Percentiles rank a stretch among this genome's conserved stretches.
These are phyloP conservation scores for Claviceps spartinae DNA, from an alignment of 2,329 filamentous ascomycete species.

Conservation along the genomic window DNA sequence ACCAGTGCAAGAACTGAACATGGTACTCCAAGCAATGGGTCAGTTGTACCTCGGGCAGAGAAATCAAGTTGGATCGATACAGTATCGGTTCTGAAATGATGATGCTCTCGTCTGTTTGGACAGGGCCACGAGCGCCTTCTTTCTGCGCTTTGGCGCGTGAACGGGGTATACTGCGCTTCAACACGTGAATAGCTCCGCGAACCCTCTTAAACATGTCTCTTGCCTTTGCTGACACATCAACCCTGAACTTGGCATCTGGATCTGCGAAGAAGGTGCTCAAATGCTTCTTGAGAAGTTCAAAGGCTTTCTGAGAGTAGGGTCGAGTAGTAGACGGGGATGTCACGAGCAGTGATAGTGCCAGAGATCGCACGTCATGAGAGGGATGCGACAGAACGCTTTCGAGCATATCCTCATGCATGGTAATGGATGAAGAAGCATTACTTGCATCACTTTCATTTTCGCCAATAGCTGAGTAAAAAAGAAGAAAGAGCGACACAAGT, in stretches of 20 bases:
- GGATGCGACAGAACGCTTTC: slow-evolving; percentile 40
- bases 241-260: slow-evolving; percentile 72
- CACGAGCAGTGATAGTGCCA: slow-evolving; percentile 70
- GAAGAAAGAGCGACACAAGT: not conserved
- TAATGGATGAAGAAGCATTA: slow-evolving; percentile 15
- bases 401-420: slow-evolving; percentile 30
- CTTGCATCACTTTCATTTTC: slow-evolving; percentile 5
- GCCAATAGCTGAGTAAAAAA: slow-evolving; percentile 14
- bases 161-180: slow-evolving; percentile 31
- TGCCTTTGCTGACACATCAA: slow-evolving; percentile 62
- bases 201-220: slow-evolving; percentile 67
- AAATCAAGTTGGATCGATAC: slow-evolving; percentile 26
- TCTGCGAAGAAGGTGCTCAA: slow-evolving; percentile 67
- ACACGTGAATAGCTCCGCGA: slow-evolving; percentile 47
- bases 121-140: slow-evolving; percentile 9
- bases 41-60: slow-evolving; percentile 24
- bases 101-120: slow-evolving; percentile 1
- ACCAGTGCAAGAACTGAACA: slow-evolving; percentile 58
- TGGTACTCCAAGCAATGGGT: slow-evolving; percentile 34
- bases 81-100: slow-evolving; percentile 17
- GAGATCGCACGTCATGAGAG: slow-evolving; percentile 54
- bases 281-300: slow-evolving; percentile 50
- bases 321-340: slow-evolving; percentile 62
- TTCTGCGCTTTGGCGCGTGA: slow-evolving; percentile 23
- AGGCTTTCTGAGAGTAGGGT: slow-evolving; percentile 49